Conservation (phyloP, 257 asterid genomes). For the Nicotiana undulata region DNA sequence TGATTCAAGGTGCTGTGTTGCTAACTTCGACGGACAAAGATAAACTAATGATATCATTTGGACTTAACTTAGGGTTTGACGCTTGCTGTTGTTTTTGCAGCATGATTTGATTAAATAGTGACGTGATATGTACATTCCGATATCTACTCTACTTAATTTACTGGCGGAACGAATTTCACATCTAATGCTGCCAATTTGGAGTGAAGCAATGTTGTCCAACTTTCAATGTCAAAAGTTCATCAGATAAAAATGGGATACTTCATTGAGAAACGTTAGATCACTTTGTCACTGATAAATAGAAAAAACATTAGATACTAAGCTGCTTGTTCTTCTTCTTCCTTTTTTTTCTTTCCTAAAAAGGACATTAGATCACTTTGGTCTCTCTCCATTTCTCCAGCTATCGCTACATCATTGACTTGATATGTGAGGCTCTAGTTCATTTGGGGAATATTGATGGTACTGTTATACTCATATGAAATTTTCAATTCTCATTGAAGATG, state of each 20-base stretch:
- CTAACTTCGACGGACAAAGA: not conserved
- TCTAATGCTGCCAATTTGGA: not conserved
- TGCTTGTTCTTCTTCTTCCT: not conserved
- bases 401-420: not conserved
- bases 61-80: not conserved
- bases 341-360: not conserved
- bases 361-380: not conserved
- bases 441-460: not conserved
- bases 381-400: not conserved
- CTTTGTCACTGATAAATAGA: too few species aligned
- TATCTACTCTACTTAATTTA: not conserved
- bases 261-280: not conserved
- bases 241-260: not conserved
- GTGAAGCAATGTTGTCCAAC: not conserved
- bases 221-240: not conserved
- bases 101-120: not conserved
- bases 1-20: not conserved
- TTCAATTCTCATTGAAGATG: not conserved
- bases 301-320: not conserved
- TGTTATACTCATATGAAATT: not conserved
- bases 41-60: not conserved
- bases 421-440: not conserved
- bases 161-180: not conserved
- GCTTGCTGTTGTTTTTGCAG: not conserved
- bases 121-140: not conserved